phyloP scores from a whole-genome alignment of 495 filamentous ascomycete species.

The Neurospora pannonica region DNA sequence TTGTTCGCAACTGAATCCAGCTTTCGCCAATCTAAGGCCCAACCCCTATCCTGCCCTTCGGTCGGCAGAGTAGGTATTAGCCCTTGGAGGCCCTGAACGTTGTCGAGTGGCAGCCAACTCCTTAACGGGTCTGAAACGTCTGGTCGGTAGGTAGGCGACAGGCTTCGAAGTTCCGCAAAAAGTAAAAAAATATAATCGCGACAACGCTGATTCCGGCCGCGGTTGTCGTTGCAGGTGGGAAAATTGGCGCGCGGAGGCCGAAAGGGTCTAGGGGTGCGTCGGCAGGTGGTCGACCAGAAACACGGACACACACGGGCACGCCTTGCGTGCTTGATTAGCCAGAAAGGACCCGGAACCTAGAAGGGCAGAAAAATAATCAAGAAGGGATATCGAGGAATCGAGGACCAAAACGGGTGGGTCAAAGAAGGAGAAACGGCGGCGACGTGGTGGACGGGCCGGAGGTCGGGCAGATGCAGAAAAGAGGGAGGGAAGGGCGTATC shows the following conservation, averaged over 20 bases:
- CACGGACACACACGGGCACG: slow-evolving; percentile 11
- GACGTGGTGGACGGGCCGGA: slow-evolving; percentile 14
- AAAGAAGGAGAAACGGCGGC: slow-evolving; percentile 13
- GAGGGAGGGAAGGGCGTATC: slow-evolving; percentile 21
- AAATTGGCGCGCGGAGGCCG: slow-evolving; percentile 23
- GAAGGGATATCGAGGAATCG: slow-evolving; percentile 9
- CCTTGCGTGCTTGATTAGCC: slow-evolving; percentile 12
- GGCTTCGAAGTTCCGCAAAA: neutral
- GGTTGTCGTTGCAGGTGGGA: slow-evolving; percentile 13
- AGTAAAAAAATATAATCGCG: slow-evolving; percentile 7
- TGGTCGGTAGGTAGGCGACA: neutral
- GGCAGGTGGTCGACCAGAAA: neutral
- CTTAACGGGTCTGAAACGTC: neutral
- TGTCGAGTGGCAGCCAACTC: neutral
- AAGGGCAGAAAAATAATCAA: slow-evolving; percentile 13
- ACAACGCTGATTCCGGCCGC: slow-evolving; percentile 6
- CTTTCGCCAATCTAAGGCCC: neutral
- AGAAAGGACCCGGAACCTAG: neutral
- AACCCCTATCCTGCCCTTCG: neutral
- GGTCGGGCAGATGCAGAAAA: slow-evolving; percentile 17
- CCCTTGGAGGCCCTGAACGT: neutral
- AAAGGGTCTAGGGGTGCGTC: slow-evolving; percentile 5
- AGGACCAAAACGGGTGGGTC: slow-evolving; percentile 13
- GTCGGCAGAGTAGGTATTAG: neutral
- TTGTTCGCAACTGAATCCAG: neutral